phyloP scores from a whole-genome alignment of 441 rosid species.

The Adansonia gregorii region DNA sequence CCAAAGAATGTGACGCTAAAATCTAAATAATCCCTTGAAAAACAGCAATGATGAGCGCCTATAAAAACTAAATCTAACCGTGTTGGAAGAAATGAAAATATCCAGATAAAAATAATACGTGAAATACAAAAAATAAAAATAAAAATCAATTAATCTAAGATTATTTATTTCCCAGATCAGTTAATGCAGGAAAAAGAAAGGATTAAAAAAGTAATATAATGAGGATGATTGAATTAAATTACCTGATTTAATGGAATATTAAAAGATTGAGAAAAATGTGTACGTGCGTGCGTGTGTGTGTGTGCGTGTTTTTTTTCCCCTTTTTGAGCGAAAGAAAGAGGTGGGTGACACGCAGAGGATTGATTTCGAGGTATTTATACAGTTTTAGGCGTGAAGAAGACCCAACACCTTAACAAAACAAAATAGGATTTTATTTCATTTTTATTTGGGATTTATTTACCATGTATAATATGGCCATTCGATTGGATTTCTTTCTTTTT shows the following conservation, averaged over 20 bases:
- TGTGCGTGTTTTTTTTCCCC: not conserved
- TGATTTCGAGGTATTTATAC: slow-evolving; percentile 13
- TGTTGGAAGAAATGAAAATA: slow-evolving; percentile 11
- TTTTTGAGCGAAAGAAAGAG: not conserved
- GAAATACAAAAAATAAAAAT: not conserved
- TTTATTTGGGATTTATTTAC: not conserved
- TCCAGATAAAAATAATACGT: not conserved
- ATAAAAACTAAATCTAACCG: slow-evolving; percentile 5
- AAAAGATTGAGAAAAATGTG: not conserved
- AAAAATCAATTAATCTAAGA: not conserved
- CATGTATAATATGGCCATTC: not conserved
- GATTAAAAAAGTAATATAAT: not conserved
- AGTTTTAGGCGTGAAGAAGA: not conserved
- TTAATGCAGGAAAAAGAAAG: not conserved
- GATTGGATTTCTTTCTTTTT: not conserved
- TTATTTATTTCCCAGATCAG: not conserved
- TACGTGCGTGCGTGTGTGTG: too few species aligned
- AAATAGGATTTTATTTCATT: not conserved
- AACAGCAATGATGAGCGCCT: not conserved
- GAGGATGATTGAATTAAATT: slow-evolving; percentile 8
- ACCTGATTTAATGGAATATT: slow-evolving; percentile 7
- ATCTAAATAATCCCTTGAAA: slow-evolving; percentile 1
- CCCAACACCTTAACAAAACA: not conserved
- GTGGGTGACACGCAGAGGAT: not conserved
- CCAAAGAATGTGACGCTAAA: slow-evolving; percentile 9